Evolutionary conservation across 805 yeast genomes (phyloP).

Genomic region (Tetrapisispora taiwanensis): DNA sequence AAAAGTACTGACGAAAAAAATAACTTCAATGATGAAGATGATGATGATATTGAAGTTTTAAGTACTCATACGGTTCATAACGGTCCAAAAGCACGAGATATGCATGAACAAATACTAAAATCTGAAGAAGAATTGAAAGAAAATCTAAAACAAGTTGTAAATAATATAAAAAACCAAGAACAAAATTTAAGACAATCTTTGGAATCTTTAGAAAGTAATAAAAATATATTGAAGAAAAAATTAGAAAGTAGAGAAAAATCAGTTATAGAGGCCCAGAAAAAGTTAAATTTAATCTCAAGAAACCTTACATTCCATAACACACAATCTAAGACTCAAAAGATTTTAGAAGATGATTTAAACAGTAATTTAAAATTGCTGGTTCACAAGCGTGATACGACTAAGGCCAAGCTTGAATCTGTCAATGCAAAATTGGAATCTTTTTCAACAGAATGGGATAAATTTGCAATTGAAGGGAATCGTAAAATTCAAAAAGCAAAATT

Average conservation of each 20-base stretch:
- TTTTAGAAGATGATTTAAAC: slow-evolving; percentile 12
- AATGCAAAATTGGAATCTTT: slow-evolving; percentile 6
- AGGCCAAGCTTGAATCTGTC: slow-evolving; percentile 13
- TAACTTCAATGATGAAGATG: neutral
- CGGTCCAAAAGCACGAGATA: neutral
- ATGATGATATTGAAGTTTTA: neutral
- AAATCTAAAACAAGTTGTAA: slow-evolving; percentile 3
- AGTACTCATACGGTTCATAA: neutral
- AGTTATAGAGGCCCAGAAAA: slow-evolving; percentile 11
- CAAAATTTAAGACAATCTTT: slow-evolving; percentile 6
- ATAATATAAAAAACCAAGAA: slow-evolving; percentile 6
- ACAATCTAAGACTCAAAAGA: slow-evolving; percentile 9
- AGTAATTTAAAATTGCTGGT: slow-evolving; percentile 5
- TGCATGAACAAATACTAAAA: neutral
- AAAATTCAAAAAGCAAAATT: slow-evolving; percentile 13
- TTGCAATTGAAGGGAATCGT: slow-evolving; percentile 9
- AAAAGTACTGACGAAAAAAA: neutral
- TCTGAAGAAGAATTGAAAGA: slow-evolving; percentile 2
- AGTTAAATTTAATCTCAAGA: slow-evolving; percentile 4
- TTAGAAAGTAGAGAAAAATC: slow-evolving; percentile 17
- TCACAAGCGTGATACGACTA: slow-evolving; percentile 12
- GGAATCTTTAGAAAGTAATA: slow-evolving; percentile 11
- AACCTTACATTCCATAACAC: neutral
- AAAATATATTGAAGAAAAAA: slow-evolving; percentile 16
- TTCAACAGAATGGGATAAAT: slow-evolving; percentile 6